phyloP scores from a whole-genome alignment of 306 rosid genomes.

The Datisca glomerata region DNA sequence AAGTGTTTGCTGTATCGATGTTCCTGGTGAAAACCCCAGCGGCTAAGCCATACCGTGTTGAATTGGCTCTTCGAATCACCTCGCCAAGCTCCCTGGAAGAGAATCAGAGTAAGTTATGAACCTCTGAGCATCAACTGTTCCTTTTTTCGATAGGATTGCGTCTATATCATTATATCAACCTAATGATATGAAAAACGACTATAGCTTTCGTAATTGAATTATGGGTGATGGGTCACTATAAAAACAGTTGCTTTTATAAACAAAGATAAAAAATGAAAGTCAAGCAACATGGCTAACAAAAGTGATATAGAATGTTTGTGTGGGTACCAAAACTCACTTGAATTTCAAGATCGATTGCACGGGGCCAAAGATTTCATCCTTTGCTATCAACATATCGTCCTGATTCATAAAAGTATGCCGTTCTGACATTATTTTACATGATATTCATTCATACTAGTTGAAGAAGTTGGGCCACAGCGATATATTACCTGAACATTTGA shows the following conservation, averaged over 20 bases:
- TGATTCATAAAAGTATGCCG: conserved; percentile 9
- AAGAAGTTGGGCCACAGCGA: background rate
- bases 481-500: conserved; percentile 84
- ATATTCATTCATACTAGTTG: background rate
- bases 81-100: conserved; percentile 49
- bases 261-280: too few species aligned
- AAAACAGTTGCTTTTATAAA: too few species aligned
- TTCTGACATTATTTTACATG: background rate
- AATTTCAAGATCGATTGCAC: conserved; percentile 84
- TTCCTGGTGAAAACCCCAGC: conserved; percentile 79
- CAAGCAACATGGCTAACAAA: too few species aligned
- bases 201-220: too few species aligned
- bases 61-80: conserved; percentile 55
- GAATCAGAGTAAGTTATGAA: background rate
- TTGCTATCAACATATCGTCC: conserved; percentile 91
- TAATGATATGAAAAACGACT: too few species aligned
- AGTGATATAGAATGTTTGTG: too few species aligned
- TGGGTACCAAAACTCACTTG: conserved; percentile 41
- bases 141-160: background rate
- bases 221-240: too few species aligned
- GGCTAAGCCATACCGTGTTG: conserved; percentile 58
- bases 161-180: too few species aligned
- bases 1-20: conserved; percentile 44
- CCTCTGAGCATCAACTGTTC: too few species aligned
- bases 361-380: conserved; percentile 92